A percentile compares a stretch with the other conserved stretches of the same genome.
Evolutionary conservation across 805 yeast species (phyloP).

Genomic region (Pichia scutulata): DNA sequence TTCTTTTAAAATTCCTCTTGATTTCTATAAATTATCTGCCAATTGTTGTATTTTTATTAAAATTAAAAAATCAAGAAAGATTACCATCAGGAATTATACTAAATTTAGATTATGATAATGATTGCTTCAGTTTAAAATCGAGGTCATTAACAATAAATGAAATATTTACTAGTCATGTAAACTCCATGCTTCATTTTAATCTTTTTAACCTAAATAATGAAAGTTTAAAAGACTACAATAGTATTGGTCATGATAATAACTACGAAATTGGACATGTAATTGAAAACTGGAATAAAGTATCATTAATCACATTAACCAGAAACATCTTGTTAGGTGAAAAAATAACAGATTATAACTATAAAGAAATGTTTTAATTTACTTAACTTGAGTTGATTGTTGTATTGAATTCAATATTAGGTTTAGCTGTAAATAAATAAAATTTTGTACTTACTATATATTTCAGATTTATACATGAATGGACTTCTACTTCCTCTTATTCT

Average conservation of each 20-base stretch:
- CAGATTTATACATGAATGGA: conserved; percentile 2
- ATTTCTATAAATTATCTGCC: conserved; percentile 79
- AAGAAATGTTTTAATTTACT: conserved; percentile 21
- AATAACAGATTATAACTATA: conserved; percentile 25
- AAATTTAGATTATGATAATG: conserved; percentile 11
- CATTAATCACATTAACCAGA: conserved; percentile 15
- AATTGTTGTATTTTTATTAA: conserved; percentile 67
- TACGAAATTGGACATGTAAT: conserved; percentile 12
- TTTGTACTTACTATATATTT: conserved; percentile 2
- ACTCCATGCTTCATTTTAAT: conserved; percentile 25
- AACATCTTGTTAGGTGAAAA: conserved; percentile 24
- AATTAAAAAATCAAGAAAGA: conserved; percentile 69
- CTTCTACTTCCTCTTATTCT: not conserved
- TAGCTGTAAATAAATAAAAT: not conserved
- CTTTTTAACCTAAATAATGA: conserved; percentile 17
- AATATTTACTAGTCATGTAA: conserved; percentile 23
- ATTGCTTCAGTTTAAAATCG: conserved; percentile 18
- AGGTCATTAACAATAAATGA: conserved; percentile 22
- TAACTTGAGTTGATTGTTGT: not conserved
- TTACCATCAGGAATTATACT: conserved; percentile 46
- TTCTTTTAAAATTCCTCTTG: conserved; percentile 49
- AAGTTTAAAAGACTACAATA: conserved; percentile 4
- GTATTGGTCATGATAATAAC: not conserved
- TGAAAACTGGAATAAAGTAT: conserved; percentile 23
- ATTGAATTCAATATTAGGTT: not conserved